Conservation (phyloP, 495 filamentous ascomycete genomes). For the Tricharina praecox region DNA sequence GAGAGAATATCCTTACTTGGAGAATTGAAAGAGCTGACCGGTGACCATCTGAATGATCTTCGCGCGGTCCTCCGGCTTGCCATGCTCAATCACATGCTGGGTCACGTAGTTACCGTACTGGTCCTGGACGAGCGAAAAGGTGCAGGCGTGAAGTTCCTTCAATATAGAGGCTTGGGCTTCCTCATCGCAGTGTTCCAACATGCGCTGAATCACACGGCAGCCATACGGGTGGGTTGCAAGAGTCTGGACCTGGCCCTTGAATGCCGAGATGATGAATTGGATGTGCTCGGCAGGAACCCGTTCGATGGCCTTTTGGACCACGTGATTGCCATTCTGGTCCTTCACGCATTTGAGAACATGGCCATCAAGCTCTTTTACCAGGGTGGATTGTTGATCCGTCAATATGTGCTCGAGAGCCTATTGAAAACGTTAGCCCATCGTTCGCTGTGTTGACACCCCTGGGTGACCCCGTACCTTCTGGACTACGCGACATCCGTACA, state of each 20-base stretch:
- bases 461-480: constrained; percentile 81
- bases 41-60: constrained; percentile 60
- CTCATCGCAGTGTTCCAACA: constrained; percentile 71
- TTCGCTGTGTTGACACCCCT: too few relatives aligned
- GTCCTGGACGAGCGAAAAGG: constrained; percentile 57
- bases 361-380: constrained; percentile 70
- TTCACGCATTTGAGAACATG: constrained; percentile 66
- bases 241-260: constrained; percentile 59
- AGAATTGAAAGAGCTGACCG: constrained; percentile 51
- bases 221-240: constrained; percentile 72
- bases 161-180: constrained; percentile 54
- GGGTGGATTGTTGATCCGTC: constrained; percentile 67
- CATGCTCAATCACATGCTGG: constrained; percentile 80
- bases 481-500: constrained; percentile 92
- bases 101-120: constrained; percentile 95
- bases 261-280: constrained; percentile 74
- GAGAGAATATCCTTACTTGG: too few relatives aligned
- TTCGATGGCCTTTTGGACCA: constrained; percentile 90
- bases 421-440: constrained; percentile 24
- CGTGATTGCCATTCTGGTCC: constrained; percentile 91
- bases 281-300: constrained; percentile 66
- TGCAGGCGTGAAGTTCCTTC: constrained; percentile 59
- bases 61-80: constrained; percentile 54
- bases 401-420: constrained; percentile 86
- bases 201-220: constrained; percentile 84